A percentile compares a stretch with the other conserved stretches of the same genome.
phyloP scores from a whole-genome alignment of 768 basidiomycete genomes.

The Boletus rubescentipes region DNA sequence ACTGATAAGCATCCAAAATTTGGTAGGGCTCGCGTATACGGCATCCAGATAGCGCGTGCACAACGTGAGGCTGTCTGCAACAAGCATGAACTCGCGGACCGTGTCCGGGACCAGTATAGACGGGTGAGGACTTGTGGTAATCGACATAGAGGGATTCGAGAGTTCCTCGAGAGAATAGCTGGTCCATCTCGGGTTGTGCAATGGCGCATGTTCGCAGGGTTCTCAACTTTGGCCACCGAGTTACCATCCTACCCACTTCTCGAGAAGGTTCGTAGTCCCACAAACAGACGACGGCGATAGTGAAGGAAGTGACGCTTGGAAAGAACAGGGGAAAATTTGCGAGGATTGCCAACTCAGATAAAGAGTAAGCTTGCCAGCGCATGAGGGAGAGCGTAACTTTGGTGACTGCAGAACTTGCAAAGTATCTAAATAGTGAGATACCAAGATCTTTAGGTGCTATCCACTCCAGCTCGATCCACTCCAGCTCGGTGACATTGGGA shows the following conservation, averaged over 20 bases:
- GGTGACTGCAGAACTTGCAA: slow-evolving; percentile 13
- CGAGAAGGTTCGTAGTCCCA: slow-evolving; percentile 8
- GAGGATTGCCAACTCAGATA: slow-evolving; percentile 12
- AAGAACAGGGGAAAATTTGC: slow-evolving; percentile 15
- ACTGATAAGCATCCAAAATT: slow-evolving; percentile 5
- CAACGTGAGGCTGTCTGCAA: not conserved
- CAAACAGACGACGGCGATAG: not conserved
- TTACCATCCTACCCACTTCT: slow-evolving; percentile 18
- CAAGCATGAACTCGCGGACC: slow-evolving; percentile 13
- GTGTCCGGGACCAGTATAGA: slow-evolving; percentile 16
- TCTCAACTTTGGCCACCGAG: slow-evolving; percentile 12
- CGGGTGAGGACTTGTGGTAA: slow-evolving; percentile 1
- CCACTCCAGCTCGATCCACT: slow-evolving; percentile 21
- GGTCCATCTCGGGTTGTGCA: slow-evolving; percentile 13
- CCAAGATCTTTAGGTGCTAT: not conserved
- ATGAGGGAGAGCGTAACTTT: slow-evolving; percentile 10
- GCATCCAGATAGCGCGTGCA: slow-evolving; percentile 12
- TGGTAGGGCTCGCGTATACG: slow-evolving; percentile 10
- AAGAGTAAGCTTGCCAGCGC: slow-evolving; percentile 10
- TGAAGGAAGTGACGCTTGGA: slow-evolving; percentile 22
- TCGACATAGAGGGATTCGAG: slow-evolving; percentile 18
- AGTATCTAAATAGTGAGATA: slow-evolving; percentile 15
- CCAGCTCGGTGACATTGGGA: slow-evolving; percentile 18
- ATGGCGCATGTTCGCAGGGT: slow-evolving; percentile 13
- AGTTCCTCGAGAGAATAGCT: not conserved